Conservation (phyloP, 1,284 basidiomycete species). For the Golubevia pallescens region DNA sequence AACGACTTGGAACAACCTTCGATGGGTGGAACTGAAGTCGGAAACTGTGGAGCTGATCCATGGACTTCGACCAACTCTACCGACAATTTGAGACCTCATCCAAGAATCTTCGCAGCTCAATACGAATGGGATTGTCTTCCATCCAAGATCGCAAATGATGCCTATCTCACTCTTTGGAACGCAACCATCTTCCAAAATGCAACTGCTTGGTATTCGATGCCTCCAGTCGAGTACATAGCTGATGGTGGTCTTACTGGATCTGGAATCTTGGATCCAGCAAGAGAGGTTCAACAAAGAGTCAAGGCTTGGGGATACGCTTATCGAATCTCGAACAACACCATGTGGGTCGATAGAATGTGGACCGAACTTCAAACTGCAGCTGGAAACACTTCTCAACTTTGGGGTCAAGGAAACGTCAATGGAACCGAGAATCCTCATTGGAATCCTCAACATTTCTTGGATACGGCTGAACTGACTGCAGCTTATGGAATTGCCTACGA, state of each 20-base stretch:
- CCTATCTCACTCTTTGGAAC: constrained; percentile 63
- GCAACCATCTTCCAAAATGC: constrained; percentile 57
- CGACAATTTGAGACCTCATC: constrained; percentile 50
- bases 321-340: constrained; percentile 43
- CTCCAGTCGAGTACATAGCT: constrained; percentile 33
- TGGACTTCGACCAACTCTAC: constrained; percentile 36
- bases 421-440: constrained; percentile 14
- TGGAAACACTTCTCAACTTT: constrained; percentile 38
- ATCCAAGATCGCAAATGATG: constrained; percentile 50
- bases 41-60: constrained; percentile 21
- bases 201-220: constrained; percentile 27
- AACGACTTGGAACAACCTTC: constrained; percentile 21
- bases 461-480: constrained; percentile 56
- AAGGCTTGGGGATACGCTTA: constrained; percentile 59
- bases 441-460: constrained; percentile 59
- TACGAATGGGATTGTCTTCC: constrained; percentile 56
- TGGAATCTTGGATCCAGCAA: constrained; percentile 59
- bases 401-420: constrained; percentile 26
- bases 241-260: constrained; percentile 44
- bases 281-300: constrained; percentile 55
- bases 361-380: constrained; percentile 54
- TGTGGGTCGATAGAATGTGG: constrained; percentile 52
- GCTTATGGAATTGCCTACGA: constrained; percentile 82
- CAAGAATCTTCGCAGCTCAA: constrained; percentile 52
- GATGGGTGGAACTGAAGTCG: constrained; percentile 2